phyloP scores from a whole-genome alignment of 1,139 yeast genomes.

The Yamadazyma membranifaciens region DNA sequence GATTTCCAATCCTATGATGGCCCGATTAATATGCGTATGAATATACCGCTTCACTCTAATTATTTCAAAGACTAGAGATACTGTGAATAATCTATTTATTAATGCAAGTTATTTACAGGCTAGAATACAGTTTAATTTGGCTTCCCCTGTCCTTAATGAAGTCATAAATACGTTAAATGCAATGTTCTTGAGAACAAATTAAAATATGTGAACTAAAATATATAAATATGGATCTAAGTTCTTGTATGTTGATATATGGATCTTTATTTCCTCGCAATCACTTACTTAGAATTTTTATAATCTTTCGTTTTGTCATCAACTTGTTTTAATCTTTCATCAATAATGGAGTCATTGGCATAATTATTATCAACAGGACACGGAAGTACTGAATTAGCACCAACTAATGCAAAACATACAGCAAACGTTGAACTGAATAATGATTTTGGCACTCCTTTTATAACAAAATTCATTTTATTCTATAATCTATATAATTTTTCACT shows the following conservation, averaged over 20 bases:
- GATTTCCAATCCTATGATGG: too few species aligned
- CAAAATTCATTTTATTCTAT: conserved; percentile 10
- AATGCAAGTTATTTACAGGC: conserved; percentile 1
- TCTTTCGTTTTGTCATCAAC: conserved; percentile 5
- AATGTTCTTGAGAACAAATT: not conserved
- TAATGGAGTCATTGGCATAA: conserved; percentile 41
- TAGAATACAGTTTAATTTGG: not conserved
- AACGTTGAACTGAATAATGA: conserved; percentile 76
- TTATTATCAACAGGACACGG: conserved; percentile 73
- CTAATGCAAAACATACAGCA: conserved; percentile 66
- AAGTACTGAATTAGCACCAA: conserved; percentile 64
- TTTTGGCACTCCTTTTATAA: conserved; percentile 22
- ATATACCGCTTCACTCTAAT: too few species aligned
- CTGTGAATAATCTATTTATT: not conserved
- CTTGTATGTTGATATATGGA: not conserved
- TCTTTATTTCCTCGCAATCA: not conserved
- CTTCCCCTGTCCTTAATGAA: not conserved
- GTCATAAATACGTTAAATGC: conserved; percentile 1
- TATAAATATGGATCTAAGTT: too few species aligned
- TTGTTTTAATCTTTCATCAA: conserved; percentile 28
- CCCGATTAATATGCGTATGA: too few species aligned
- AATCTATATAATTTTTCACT: not conserved
- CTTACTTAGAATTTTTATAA: not conserved
- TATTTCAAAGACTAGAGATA: too few species aligned
- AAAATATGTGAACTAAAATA: not conserved